Base-by-base conservation (phyloP, 2,329 filamentous ascomycete genomes). In the Aureobasidium sp. region DNA sequence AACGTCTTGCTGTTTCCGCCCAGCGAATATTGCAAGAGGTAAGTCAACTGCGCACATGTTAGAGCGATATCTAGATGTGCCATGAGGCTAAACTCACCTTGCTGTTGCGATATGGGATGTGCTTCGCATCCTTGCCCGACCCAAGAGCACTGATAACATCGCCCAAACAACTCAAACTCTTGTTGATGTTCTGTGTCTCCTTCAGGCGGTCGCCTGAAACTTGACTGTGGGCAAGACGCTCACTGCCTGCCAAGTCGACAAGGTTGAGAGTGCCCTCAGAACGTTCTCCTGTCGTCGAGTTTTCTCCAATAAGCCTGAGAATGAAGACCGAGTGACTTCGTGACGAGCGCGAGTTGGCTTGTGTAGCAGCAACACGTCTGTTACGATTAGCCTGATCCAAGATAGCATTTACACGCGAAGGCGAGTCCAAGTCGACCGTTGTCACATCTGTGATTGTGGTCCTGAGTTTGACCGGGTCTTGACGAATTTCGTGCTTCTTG, bases 181-280 rank as follows among this genome's bases (percentile, higher is more conserved):
- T 93, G 79, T 99, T 99, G 82, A 99, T 99, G 73, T 90, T 96
- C 70, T 97, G 92, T 1, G 94, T 97, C 77, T 99, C 94, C 75
- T 88, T 90, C 78, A 95, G 85, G 51, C 91, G 84, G 51, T 93
- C 91, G 1, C 93, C 93, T 63, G 92, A 90, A 3, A 88, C 91
- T 65, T 90, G 87, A 52, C 89, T 93, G 72, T 95, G 87, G 76
- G 93, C 92, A 42, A 97, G 80, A 51, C 93, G 84, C 75, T 99
- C 94, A 10, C 90, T 96, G 32, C 94, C 94, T 9, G 94, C 95
- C 67, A 99, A 80, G 76, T 99, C 94, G 42, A 99, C 94, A 3
- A 99, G 82, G 75, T 99, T 99, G 63, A 99, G 83, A 0, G 92
- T 96, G 42, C 94, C 93, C 74, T 97, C 92, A 69, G 90, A 95